phyloP scores from a whole-genome alignment of 192 early-diverging fungal genomes.

The Gamsiella multidivaricata region DNA sequence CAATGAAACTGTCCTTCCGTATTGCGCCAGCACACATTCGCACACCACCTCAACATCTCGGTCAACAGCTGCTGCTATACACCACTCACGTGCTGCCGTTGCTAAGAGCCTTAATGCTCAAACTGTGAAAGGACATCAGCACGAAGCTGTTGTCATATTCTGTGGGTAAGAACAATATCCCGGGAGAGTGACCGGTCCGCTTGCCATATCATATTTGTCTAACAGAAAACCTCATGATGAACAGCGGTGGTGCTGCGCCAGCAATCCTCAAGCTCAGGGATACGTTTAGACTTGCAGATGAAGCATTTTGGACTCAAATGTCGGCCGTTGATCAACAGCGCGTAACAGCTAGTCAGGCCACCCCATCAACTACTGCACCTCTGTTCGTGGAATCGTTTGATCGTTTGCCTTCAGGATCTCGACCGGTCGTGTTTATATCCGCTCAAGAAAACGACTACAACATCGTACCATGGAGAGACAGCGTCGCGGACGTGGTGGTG shows the following conservation, averaged over 20 bases:
- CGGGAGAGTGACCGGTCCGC: no score
- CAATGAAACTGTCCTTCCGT: neutral
- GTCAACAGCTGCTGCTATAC: neutral
- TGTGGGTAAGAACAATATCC: conserved; percentile 18
- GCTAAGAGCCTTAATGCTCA: conserved; percentile 8
- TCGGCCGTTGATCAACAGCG: neutral
- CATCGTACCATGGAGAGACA: conserved; percentile 49
- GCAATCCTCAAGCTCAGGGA: neutral
- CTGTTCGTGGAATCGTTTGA: neutral
- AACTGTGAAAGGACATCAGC: conserved; percentile 4
- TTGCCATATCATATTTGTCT: neutral
- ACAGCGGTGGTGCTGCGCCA: neutral
- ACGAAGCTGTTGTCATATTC: conserved; percentile 16
- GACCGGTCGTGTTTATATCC: conserved; percentile 52
- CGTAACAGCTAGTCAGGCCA: neutral
- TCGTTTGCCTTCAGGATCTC: neutral
- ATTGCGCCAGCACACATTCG: neutral
- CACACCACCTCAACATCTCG: neutral
- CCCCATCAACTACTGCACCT: neutral
- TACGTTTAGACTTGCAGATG: neutral
- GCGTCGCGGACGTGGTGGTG: conserved; percentile 38
- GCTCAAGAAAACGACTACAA: conserved; percentile 52
- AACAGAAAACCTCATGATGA: neutral
- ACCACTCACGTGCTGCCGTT: neutral
- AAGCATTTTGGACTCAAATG: conserved; percentile 2